These are phyloP conservation scores for Aspergillus brunneoviolaceus DNA, from an alignment of 2,329 filamentous ascomycete genomes.

Conservation along the genomic window DNA sequence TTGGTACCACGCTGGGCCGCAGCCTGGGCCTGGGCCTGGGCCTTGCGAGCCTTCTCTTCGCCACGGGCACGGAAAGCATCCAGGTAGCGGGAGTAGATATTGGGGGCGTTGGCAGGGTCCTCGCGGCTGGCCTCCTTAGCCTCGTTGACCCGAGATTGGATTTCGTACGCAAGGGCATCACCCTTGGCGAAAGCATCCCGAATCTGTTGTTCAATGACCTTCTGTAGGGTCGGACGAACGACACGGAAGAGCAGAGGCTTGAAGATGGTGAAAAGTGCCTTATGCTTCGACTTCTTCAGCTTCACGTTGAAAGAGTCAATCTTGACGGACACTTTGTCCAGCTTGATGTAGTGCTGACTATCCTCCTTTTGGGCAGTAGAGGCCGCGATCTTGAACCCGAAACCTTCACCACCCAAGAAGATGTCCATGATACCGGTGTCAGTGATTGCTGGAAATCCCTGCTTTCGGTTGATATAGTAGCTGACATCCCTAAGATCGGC, in stretches of 20 bases:
- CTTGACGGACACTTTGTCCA: slow-evolving; percentile 82
- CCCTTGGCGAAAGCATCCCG: slow-evolving; percentile 75
- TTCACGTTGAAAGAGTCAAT: slow-evolving; percentile 83
- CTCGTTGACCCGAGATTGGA: slow-evolving; percentile 67
- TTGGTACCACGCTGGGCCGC: slow-evolving; percentile 61
- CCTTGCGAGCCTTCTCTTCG: slow-evolving; percentile 75
- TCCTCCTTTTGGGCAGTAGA: slow-evolving; percentile 77
- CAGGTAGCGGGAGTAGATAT: slow-evolving; percentile 84
- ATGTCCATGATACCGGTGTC: slow-evolving; percentile 89
- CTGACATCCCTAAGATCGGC: slow-evolving; percentile 88
- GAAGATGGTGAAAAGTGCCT: slow-evolving; percentile 79
- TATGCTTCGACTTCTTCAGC: slow-evolving; percentile 92
- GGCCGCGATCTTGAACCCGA: slow-evolving; percentile 88
- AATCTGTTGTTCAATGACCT: slow-evolving; percentile 85
- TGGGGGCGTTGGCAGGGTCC: slow-evolving; percentile 71
- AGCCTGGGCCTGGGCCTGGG: slow-evolving; percentile 67
- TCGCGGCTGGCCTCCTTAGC: slow-evolving; percentile 68
- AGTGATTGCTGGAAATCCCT: slow-evolving; percentile 83
- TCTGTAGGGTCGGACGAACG: slow-evolving; percentile 79
- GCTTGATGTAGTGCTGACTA: slow-evolving; percentile 84
- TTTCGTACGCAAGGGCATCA: slow-evolving; percentile 69
- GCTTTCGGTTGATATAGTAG: slow-evolving; percentile 93
- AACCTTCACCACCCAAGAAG: slow-evolving; percentile 79
- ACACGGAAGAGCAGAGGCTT: slow-evolving; percentile 85
- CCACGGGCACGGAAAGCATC: slow-evolving; percentile 71